Percentiles rank a stretch among this genome's conserved stretches.
Conservation (phyloP, 345 rosid species). For the Corymbia maculata region DNA sequence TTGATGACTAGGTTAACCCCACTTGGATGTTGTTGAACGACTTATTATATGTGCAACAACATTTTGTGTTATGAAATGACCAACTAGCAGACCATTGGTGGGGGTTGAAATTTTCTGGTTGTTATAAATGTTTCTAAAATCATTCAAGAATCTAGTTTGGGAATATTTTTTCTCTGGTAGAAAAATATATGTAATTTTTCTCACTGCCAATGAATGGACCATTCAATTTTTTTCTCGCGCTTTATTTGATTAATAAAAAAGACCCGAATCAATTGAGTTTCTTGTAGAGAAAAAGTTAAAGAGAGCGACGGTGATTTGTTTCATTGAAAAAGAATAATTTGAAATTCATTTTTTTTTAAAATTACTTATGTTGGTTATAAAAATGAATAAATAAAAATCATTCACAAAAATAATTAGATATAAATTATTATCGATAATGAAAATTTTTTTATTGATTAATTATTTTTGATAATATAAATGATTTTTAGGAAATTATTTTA, state of each 20-base stretch:
- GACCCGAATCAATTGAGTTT: rapidly evolving
- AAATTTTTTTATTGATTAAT: no score
- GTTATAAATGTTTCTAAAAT: background rate
- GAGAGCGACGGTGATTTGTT: background rate
- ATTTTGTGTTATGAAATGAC: no score
- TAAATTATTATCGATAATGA: rapidly evolving
- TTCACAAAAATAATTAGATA: no score
- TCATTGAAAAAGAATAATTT: no score
- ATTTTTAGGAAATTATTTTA: no score
- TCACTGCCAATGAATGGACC: background rate
- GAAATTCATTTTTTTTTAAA: no score
- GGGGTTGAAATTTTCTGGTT: background rate
- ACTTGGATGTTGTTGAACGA: background rate
- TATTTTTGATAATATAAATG: no score
- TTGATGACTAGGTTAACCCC: background rate
- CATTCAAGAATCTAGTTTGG: background rate
- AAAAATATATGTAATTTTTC: background rate
- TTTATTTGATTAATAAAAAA: background rate
- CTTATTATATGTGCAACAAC: background rate
- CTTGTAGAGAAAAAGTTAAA: background rate
- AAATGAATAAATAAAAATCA: rapidly evolving
- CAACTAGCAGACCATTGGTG: background rate
- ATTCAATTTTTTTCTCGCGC: rapidly evolving
- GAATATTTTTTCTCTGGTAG: background rate
- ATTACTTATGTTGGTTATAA: rapidly evolving